phyloP scores from a whole-genome alignment of 2,329 filamentous ascomycete genomes.

The Trichoderma atrobrunneum region DNA sequence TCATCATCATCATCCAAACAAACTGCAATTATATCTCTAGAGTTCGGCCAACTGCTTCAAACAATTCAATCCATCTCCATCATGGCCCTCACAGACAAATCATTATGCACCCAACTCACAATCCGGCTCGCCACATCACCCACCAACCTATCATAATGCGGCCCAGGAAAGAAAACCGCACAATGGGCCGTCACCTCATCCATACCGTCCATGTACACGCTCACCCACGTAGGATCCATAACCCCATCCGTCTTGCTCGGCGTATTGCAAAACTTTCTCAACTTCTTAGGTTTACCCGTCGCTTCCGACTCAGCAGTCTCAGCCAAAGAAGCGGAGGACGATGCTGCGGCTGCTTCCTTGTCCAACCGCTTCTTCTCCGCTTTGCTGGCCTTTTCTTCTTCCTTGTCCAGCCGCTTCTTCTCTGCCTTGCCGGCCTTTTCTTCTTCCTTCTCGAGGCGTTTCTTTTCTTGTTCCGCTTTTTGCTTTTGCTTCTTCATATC shows the following conservation, averaged over 20 bases:
- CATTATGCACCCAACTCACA: constrained; percentile 67
- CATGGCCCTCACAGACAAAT: constrained; percentile 45
- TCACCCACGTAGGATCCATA: constrained; percentile 70
- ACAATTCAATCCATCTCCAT: constrained; percentile 25
- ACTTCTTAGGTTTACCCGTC: constrained; percentile 44
- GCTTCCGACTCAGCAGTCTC: constrained; percentile 21
- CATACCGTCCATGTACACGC: constrained; percentile 76
- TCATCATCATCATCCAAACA: not conserved
- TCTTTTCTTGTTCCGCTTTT: constrained; percentile 27
- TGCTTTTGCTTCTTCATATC: constrained; percentile 29
- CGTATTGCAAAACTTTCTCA: constrained; percentile 76
- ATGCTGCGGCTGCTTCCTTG: constrained; percentile 28
- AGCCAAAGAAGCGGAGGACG: not conserved
- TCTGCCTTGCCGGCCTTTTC: constrained; percentile 39
- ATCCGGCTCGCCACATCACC: constrained; percentile 68
- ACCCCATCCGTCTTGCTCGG: constrained; percentile 55
- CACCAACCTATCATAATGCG: constrained; percentile 74
- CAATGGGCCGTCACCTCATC: constrained; percentile 87
- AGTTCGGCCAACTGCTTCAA: not conserved
- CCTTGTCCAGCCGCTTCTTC: constrained; percentile 31
- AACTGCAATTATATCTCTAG: not conserved
- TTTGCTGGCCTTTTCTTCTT: constrained; percentile 38
- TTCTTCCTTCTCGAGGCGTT: constrained; percentile 31
- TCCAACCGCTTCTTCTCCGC: constrained; percentile 32
- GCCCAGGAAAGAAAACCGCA: constrained; percentile 70